Evolutionary conservation across 805 yeast genomes (phyloP).

Genomic region (Barnettozyma siamensis): DNA sequence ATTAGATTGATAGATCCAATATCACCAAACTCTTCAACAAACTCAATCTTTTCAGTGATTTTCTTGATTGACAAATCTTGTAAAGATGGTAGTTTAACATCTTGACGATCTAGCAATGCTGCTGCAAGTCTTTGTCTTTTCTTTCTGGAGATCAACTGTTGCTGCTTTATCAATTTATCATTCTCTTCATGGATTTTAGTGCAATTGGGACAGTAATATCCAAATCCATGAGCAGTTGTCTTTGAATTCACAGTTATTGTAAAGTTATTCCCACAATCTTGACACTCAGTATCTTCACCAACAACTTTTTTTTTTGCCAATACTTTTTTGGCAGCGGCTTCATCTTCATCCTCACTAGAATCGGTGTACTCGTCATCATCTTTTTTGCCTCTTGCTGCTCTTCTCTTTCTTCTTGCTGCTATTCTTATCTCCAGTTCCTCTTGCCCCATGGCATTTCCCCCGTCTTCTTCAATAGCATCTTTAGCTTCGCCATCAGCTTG

Average conservation of each 20-base stretch:
- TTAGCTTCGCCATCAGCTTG: conserved; percentile 19
- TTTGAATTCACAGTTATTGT: conserved; percentile 63
- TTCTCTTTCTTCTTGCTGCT: conserved; percentile 38
- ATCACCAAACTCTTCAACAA: conserved; percentile 80
- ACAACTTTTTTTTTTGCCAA: conserved; percentile 23
- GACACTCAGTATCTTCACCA: conserved; percentile 56
- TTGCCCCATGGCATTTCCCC: conserved; percentile 26
- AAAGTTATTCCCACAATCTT: conserved; percentile 55
- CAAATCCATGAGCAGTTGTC: conserved; percentile 39
- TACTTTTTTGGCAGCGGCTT: conserved; percentile 29
- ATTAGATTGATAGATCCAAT: conserved; percentile 69
- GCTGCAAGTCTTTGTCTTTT: conserved; percentile 76
- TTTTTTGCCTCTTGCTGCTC: conserved; percentile 29
- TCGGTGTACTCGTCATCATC: conserved; percentile 34
- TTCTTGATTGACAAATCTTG: conserved; percentile 77
- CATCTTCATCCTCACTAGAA: conserved; percentile 28
- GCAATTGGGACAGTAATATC: conserved; percentile 64
- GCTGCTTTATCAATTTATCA: conserved; percentile 39
- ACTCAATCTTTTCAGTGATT: conserved; percentile 61
- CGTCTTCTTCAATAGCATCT: not conserved
- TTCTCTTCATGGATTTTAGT: conserved; percentile 38
- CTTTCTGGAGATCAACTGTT: conserved; percentile 61
- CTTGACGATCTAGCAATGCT: conserved; percentile 71
- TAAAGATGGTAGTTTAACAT: conserved; percentile 57
- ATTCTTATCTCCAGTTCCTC: conserved; percentile 29